Evolutionary conservation across 257 asterid genomes (phyloP), one percentile per base, ranked within the genome.

Genomic region (Rhazya stricta): DNA sequence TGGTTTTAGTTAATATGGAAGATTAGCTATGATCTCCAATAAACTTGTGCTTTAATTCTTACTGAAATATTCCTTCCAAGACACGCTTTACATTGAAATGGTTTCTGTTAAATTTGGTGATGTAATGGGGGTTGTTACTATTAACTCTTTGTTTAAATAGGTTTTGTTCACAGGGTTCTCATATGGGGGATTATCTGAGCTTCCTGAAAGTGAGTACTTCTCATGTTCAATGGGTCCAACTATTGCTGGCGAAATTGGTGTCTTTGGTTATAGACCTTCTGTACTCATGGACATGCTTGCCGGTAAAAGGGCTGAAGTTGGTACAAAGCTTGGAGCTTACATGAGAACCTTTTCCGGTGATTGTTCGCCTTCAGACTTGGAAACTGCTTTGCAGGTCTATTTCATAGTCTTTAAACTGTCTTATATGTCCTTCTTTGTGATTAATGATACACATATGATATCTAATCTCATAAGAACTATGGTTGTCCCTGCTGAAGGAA

Each of bases 191-290:
- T 84, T 90, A 81, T 93, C 98, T 71, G 97, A 93, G 85, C 96
- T 93, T 82, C 89, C 95, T 63, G 98, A 93, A 82, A 21, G 72
- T 57, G 98, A 93, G 66, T 93, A 93, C 78, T 83, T 93, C 80
- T 90, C 98, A 19, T 91, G 98, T 79, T 93, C 98, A 57, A 93
- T 91, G 98, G 96, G 98, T 58, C 89, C 96, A 74, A 93, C 98
- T 65, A 93, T 93, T 79, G 96, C 98, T 83, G 98, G 97, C 37
- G 98, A 93, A 83, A 93, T 93, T 82, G 98, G 98, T 80, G 88
- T 93, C 66, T 93, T 88, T 90, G 98, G 98, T 58, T 88, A 91
- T 84, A 85, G 97, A 79, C 98, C 98, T 76, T 84, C 98, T 51
- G 87, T 91, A 78, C 93, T 93, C 21, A 72, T 92, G 83, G 98